Percentiles rank a stretch among this genome's conserved stretches.
Conservation (phyloP, 2,329 filamentous ascomycete genomes). For the Ophiostoma novo-ulmi region DNA sequence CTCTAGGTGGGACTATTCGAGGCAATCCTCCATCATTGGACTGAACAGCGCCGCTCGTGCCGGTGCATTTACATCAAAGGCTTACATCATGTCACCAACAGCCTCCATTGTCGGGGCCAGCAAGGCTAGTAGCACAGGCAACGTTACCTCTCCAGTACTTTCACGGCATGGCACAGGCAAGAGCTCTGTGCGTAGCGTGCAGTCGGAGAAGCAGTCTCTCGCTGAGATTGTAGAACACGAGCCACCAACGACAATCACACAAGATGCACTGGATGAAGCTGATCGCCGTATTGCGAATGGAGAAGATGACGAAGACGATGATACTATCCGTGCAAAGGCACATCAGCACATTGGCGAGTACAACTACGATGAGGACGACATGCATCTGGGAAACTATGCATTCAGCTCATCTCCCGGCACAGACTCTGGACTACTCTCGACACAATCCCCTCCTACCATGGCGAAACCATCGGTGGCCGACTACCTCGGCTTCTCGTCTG, state of each 20-base stretch:
- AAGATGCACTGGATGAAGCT: conserved; percentile 50
- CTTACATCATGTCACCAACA: conserved; percentile 62
- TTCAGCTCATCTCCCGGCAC: conserved; percentile 20
- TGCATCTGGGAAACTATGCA: conserved; percentile 26
- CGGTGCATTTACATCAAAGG: conserved; percentile 65
- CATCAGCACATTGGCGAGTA: conserved; percentile 36
- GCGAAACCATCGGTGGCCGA: conserved; percentile 15
- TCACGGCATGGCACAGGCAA: conserved; percentile 53
- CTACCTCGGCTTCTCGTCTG: conserved; percentile 15
- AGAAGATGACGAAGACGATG: conserved; percentile 36
- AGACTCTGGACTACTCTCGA: conserved; percentile 18
- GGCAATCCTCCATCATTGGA: conserved; percentile 59
- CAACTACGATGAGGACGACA: conserved; percentile 15
- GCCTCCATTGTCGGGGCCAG: conserved; percentile 57
- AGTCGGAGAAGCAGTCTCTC: conserved; percentile 42
- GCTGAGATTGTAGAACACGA: conserved; percentile 56
- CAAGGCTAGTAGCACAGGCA: conserved; percentile 42
- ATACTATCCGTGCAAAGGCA: conserved; percentile 35
- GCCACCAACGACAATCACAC: conserved; percentile 44
- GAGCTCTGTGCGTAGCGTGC: conserved; percentile 46
- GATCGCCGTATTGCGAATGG: conserved; percentile 39
- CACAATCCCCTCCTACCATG: conserved; percentile 7
- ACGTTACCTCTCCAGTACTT: conserved; percentile 35
- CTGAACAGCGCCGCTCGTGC: conserved; percentile 61
- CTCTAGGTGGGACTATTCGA: conserved; percentile 30